phyloP scores from a whole-genome alignment of 2,329 filamentous ascomycete species.

The Capronia epimyces region DNA sequence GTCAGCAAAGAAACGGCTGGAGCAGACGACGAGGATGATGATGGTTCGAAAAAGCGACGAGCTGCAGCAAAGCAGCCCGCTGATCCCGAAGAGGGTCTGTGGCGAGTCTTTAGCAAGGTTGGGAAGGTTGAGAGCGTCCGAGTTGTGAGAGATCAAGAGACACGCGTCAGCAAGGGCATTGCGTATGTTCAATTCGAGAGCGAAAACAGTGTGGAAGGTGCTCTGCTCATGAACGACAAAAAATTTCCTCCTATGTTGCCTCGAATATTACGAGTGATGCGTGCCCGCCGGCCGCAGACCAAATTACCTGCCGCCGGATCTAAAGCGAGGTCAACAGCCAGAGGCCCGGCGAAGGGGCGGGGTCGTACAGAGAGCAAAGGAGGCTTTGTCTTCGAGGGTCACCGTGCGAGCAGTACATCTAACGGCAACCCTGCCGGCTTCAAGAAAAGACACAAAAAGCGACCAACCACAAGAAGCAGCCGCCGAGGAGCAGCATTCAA shows the following conservation, averaged over 20 bases:
- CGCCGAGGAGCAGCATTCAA: constrained; percentile 41
- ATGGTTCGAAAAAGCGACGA: constrained; percentile 65
- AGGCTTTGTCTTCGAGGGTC: constrained; percentile 41
- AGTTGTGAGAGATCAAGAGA: constrained; percentile 81
- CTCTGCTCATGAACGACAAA: constrained; percentile 80
- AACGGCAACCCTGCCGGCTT: constrained; percentile 35
- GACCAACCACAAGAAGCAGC: constrained; percentile 36
- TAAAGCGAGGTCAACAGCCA: constrained; percentile 25
- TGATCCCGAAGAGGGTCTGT: constrained; percentile 88
- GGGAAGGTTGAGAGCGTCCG: constrained; percentile 90
- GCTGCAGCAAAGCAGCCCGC: constrained; percentile 65
- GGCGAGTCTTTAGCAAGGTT: constrained; percentile 69
- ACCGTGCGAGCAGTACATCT: constrained; percentile 36
- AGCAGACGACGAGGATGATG: constrained; percentile 55
- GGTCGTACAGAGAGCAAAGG: neutral
- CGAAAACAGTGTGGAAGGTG: constrained; percentile 81
- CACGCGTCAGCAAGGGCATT: constrained; percentile 91
- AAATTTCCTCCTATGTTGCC: constrained; percentile 94
- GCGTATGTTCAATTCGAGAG: constrained; percentile 97
- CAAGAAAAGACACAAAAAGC: constrained; percentile 32
- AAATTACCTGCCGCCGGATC: constrained; percentile 30
- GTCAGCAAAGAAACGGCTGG: constrained; percentile 77
- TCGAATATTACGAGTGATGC: constrained; percentile 73
- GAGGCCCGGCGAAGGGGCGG: neutral
- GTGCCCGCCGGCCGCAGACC: constrained; percentile 60